Evolutionary conservation across 192 early-diverging fungal species (phyloP), one percentile per base, ranked within the genome.

Genomic region (Funneliformis mosseae): DNA sequence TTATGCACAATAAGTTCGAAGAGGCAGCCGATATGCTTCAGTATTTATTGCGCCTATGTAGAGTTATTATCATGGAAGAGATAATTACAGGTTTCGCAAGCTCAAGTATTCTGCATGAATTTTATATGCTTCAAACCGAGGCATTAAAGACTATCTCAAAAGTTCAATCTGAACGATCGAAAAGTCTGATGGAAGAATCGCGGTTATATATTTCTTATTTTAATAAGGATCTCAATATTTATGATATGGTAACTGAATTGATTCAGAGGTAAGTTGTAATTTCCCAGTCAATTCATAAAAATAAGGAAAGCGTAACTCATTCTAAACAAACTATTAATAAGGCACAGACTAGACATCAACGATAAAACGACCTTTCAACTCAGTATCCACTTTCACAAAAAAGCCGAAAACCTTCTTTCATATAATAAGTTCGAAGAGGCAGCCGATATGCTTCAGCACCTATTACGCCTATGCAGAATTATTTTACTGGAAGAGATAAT

Each of bases 151-250:
- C n/a, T n/a, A n/a, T n/a, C n/a, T n/a, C n/a, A n/a, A n/a, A n/a
- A n/a, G n/a, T n/a, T n/a, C n/a, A n/a, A n/a, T n/a, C n/a, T n/a
- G n/a, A n/a, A n/a, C n/a, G n/a, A n/a, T n/a, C n/a, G n/a, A n/a
- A n/a, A n/a, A n/a, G n/a, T 6, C 14, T 6, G 70, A 33, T 7
- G 48, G 27, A 41, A 76, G 55, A 76, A n/a, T 59, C 62, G 3
- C 50, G 16, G 21, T 42, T 76, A 76, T 76, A 76, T 62, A 0
- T 7, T 41, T 27, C 28, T 33, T 76, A 76, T 60, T 76, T 76
- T n/a, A 23, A 41, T n/a, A n/a, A n/a, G n/a, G n/a, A n/a, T n/a
- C n/a, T n/a, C n/a, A n/a, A n/a, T n/a, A n/a, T n/a, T n/a, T n/a
- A n/a, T n/a, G n/a, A n/a, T n/a, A n/a, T n/a, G n/a, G n/a, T n/a